Evolutionary conservation across 495 filamentous ascomycete genomes (phyloP).

Genomic region (Penicillium herquei): DNA sequence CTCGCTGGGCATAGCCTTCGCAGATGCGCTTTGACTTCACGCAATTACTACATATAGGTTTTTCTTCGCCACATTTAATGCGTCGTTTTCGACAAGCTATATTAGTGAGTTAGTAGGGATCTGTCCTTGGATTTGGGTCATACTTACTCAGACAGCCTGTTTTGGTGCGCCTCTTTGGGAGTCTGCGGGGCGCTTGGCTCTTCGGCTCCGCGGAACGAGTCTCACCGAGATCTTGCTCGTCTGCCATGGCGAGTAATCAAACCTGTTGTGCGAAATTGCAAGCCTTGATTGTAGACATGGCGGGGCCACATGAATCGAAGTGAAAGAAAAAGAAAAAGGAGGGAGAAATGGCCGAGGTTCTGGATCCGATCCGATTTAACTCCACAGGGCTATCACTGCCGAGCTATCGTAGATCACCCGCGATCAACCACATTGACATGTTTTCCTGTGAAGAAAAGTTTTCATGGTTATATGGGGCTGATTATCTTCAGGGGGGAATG

Average conservation of each 20-base stretch:
- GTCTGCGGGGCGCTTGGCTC: conserved; percentile 22
- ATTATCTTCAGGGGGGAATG: background rate
- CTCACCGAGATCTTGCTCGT: background rate
- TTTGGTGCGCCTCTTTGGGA: conserved; percentile 76
- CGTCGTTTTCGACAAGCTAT: conserved; percentile 88
- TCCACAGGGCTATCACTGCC: conserved; percentile 22
- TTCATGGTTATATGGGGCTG: background rate
- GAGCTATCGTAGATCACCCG: conserved; percentile 26
- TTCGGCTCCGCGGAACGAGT: conserved; percentile 11
- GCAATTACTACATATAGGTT: conserved; percentile 88
- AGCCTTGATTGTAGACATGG: conserved; percentile 7
- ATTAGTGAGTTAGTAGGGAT: conserved; percentile 12
- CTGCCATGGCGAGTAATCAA: conserved; percentile 5
- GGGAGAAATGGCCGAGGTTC: conserved; percentile 6
- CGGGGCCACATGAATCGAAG: conserved; percentile 2
- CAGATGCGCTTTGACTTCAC: conserved; percentile 91
- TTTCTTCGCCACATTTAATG: conserved; percentile 97
- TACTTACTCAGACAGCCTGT: conserved; percentile 91
- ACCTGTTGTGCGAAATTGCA: background rate
- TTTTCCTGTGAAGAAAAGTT: no score
- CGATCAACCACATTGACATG: conserved; percentile 1
- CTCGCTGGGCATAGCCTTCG: conserved; percentile 90
- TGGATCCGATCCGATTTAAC: conserved; percentile 8
- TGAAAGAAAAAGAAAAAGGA: background rate
- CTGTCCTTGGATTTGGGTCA: background rate